Base-by-base conservation (phyloP, 805 yeast genomes). In the Metschnikowia similis region DNA sequence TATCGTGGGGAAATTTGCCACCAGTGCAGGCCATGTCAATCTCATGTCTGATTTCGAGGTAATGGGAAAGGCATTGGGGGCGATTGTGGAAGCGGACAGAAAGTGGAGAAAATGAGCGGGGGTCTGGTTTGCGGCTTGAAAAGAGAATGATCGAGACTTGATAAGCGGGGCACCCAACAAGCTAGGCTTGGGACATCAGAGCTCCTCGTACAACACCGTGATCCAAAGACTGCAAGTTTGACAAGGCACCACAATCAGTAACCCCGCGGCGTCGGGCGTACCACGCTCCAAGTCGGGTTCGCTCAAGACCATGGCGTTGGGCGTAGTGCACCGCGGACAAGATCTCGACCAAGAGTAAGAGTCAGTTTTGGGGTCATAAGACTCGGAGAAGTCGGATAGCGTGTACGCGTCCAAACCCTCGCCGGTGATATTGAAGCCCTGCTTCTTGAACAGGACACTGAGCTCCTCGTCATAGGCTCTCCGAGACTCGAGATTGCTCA, bases 141-240 rank as follows among this genome's bases (percentile, higher is more conserved):
- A 29, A 10, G 11, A 8, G 10, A 29, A 6, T 8, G 31, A 29
- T 29, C 31, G 8, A 21, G 21, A 21, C 21, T 21, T 1, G 21
- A 21, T 21, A 21, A 21, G 21, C 21, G 21, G 21, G 21, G 21
- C 21, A 21, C 21, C 5, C 21, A 21, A 21, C 21, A 21, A 21
- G 21, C 21, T 31, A 13, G 2, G 31, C 8, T 31, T 13, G 35
- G 26, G 11, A 10, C 8, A 5, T 21, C 14, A 32, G 27, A 57
- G 71, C 55, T 82, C 90, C 56, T 74, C 81, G 60, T 84, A 88
- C 55, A 74, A 76, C 1, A 92, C 90, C 45, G 82, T 81, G 27
- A 92, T 66, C 96, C 97, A 92, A 30, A 90, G 63, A 63, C 96
- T 87, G 65, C 98, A 92, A 31, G 87, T 83, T 10, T 70, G 63